phyloP scores from a whole-genome alignment of 78 protist species.

The Trichosphaerium sp. region DNA sequence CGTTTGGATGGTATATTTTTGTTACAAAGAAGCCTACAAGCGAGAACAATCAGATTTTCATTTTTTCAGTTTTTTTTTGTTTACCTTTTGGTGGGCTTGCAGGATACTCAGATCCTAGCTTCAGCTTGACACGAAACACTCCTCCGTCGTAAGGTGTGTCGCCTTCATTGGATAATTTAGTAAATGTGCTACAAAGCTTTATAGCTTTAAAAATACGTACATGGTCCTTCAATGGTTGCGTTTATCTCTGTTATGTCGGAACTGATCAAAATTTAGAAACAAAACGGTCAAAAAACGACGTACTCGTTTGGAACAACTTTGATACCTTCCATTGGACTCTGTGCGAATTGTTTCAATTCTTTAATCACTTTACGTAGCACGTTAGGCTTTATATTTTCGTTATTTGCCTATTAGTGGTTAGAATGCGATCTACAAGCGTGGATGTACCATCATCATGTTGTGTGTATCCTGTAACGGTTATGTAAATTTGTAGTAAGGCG shows the following conservation, averaged over 20 bases:
- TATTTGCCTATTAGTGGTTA: background rate
- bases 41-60: background rate
- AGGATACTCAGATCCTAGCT: conserved; percentile 75
- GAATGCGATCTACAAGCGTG: no score
- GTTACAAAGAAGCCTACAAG: conserved; percentile 72
- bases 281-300: no score
- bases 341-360: conserved; percentile 47
- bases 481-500: no score
- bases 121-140: conserved; percentile 61
- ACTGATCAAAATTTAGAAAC: no score
- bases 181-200: background rate
- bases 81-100: conserved; percentile 88
- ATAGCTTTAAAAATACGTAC: background rate
- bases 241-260: conserved; percentile 57
- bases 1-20: conserved; percentile 96
- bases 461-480: no score
- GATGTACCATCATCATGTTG: no score
- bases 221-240: conserved; percentile 83
- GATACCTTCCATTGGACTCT: conserved; percentile 54
- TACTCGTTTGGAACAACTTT: conserved; percentile 50
- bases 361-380: conserved; percentile 44
- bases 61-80: background rate
- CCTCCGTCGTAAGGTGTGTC: conserved; percentile 97
- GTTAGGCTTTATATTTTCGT: conserved; percentile 51
- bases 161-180: conserved; percentile 5